phyloP scores from a whole-genome alignment of 495 filamentous ascomycete genomes.

The Annulohypoxylon nitens region DNA sequence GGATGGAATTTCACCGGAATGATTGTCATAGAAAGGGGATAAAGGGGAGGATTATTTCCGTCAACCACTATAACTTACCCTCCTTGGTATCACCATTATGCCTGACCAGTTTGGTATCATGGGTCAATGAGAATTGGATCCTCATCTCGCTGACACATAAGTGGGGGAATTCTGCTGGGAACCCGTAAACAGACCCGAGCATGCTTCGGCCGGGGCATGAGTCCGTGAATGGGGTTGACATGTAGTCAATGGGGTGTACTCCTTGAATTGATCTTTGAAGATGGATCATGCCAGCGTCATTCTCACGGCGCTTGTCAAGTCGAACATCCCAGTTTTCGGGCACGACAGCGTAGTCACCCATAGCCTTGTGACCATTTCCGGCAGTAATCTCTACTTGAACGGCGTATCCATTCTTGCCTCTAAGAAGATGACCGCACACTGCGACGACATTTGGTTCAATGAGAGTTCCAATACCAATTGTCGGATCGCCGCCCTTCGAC shows the following conservation, averaged over 20 bases:
- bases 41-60: neutral
- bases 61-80: neutral
- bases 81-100: neutral
- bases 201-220: neutral
- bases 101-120: neutral
- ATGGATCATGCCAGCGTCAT: neutral
- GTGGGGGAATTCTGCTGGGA: neutral
- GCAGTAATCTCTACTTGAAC: neutral
- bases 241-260: neutral
- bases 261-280: neutral
- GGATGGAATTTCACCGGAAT: neutral
- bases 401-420: neutral
- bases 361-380: neutral
- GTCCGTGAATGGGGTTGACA: neutral
- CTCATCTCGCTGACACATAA: neutral
- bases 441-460: slow-evolving; percentile 1
- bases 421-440: neutral
- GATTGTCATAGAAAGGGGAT: neutral
- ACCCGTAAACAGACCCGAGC: neutral
- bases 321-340: neutral
- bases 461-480: neutral
- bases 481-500: neutral
- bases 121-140: neutral
- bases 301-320: neutral
- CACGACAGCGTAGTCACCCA: neutral